phyloP scores from a whole-genome alignment of 306 rosid genomes.

The Cercis canadensis region DNA sequence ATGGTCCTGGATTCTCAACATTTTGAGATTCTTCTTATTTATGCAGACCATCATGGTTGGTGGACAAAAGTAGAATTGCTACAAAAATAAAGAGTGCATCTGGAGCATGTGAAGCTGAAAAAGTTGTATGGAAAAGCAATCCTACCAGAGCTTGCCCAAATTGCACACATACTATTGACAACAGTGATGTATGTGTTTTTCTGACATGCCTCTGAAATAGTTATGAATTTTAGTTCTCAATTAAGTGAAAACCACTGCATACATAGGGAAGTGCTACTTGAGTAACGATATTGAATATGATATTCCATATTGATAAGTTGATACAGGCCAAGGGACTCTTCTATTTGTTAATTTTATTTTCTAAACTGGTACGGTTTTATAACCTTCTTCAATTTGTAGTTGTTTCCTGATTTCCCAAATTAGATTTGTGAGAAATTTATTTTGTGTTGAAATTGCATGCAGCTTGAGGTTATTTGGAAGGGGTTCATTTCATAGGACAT shows the following conservation, averaged over 20 bases:
- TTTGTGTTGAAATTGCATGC: not conserved
- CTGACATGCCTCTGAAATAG: not conserved
- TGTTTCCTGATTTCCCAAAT: slow-evolving; percentile 16
- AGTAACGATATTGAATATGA: no score
- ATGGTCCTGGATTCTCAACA: slow-evolving; percentile 8
- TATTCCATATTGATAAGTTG: no score
- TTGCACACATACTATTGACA: slow-evolving; percentile 72
- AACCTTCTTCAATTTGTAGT: no score
- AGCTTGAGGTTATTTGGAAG: not conserved
- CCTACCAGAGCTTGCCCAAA: slow-evolving; percentile 83
- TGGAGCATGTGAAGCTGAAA: slow-evolving; percentile 50
- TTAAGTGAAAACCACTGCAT: not conserved
- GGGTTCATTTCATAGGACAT: not conserved
- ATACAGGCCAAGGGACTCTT: no score
- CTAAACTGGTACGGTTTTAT: no score
- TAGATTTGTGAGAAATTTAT: not conserved
- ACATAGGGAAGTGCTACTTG: not conserved
- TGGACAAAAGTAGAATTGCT: slow-evolving; percentile 85
- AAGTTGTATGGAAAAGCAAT: slow-evolving; percentile 74
- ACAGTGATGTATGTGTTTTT: slow-evolving; percentile 64
- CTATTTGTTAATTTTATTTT: no score
- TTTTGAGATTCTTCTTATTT: slow-evolving; percentile 26
- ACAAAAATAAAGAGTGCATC: slow-evolving; percentile 86
- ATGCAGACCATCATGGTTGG: slow-evolving; percentile 77
- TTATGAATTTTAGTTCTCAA: not conserved